Conservation (phyloP, 805 yeast genomes). For the Cyberlindnera maritima region DNA sequence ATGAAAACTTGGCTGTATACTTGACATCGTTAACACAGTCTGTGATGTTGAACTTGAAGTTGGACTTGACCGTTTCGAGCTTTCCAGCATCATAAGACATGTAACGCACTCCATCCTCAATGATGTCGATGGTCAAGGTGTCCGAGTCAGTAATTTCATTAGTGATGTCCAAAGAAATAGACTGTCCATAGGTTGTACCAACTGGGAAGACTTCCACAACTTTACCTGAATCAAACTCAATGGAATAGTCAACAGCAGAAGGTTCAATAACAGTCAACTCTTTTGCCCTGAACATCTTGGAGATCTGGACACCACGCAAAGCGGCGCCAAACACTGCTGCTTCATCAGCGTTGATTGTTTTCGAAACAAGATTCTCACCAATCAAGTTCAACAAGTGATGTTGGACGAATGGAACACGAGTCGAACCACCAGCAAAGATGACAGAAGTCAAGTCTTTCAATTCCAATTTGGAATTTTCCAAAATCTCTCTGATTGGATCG, state of each 20-base stretch:
- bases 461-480: conserved; percentile 32
- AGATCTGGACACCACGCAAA: conserved; percentile 72
- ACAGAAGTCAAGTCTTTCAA: conserved; percentile 55
- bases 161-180: conserved; percentile 37
- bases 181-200: conserved; percentile 40
- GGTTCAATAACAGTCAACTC: conserved; percentile 59
- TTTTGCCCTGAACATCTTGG: conserved; percentile 64
- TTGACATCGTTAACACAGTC: conserved; percentile 38
- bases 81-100: conserved; percentile 22
- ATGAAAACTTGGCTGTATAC: conserved; percentile 40
- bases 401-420: conserved; percentile 87
- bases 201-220: conserved; percentile 41
- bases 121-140: conserved; percentile 34
- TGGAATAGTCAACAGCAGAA: conserved; percentile 46
- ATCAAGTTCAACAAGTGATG: conserved; percentile 49
- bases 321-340: conserved; percentile 89
- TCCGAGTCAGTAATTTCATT: conserved; percentile 27
- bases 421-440: conserved; percentile 85
- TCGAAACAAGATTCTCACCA: conserved; percentile 63
- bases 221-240: conserved; percentile 30
- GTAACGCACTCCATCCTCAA: conserved; percentile 29
- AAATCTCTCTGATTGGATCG: conserved; percentile 52
- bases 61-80: conserved; percentile 14
- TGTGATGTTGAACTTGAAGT: conserved; percentile 32
- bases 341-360: conserved; percentile 93